phyloP scores from a whole-genome alignment of 1,284 basidiomycete species.

The Ustilago cynodontis region DNA sequence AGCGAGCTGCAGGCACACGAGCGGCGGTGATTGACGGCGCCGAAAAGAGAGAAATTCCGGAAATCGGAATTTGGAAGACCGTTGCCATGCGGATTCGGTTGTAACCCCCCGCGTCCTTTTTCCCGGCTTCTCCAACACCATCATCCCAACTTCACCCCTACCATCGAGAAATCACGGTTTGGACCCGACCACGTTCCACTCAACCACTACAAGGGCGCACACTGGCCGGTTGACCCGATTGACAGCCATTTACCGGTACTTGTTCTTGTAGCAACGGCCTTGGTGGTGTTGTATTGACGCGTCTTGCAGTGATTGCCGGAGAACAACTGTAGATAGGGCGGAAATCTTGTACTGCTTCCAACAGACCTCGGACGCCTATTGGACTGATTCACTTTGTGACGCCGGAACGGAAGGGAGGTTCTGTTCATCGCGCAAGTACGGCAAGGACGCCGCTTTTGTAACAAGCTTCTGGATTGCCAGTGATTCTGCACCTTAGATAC shows the following conservation, averaged over 20 bases:
- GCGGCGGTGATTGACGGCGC: not conserved
- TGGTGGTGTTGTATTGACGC: too few relatives aligned
- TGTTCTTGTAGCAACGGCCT: not conserved
- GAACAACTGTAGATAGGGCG: too few relatives aligned
- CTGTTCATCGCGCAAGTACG: too few relatives aligned
- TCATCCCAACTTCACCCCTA: not conserved
- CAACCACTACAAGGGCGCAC: not conserved
- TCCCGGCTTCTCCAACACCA: slow-evolving; percentile 1
- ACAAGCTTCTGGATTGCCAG: too few relatives aligned
- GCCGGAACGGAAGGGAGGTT: too few relatives aligned
- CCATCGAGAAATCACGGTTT: not conserved
- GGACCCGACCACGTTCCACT: not conserved
- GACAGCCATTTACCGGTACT: too few relatives aligned
- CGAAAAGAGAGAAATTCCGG: slow-evolving; percentile 14
- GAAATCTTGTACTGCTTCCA: too few relatives aligned
- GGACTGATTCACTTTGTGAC: too few relatives aligned
- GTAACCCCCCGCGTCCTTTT: slow-evolving; percentile 31
- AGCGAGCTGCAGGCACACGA: not conserved
- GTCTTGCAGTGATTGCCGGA: too few relatives aligned
- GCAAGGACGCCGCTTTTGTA: too few relatives aligned
- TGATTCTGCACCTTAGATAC: too few relatives aligned
- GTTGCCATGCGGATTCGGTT: slow-evolving; percentile 3
- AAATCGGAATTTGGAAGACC: slow-evolving; percentile 40
- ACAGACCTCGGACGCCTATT: too few relatives aligned
- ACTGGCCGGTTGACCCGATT: not conserved